Evolutionary conservation across 345 rosid species (phyloP), one percentile per base, ranked within the genome.

Genomic region (Cardamine chenopodiifolia): DNA sequence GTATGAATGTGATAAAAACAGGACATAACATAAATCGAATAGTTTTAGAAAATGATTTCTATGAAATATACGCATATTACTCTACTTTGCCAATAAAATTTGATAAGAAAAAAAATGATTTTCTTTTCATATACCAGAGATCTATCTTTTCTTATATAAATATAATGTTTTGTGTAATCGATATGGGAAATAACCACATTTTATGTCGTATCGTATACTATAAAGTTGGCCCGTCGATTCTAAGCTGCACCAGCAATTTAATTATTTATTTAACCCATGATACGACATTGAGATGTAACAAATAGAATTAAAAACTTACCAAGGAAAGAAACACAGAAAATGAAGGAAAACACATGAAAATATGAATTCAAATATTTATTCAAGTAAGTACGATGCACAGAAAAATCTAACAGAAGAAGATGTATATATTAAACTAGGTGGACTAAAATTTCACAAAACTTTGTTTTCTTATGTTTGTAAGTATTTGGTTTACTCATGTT

Each of bases 381-480:
- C 49, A 55, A 44, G 29, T 17, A 53, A 7, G 65, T n/a, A 61
- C 10, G 53, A 20, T 34, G 60, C 26, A 25, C 13, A 47, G 19
- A 37, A 20, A 55, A 62, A 37, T 62, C 39, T 23, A 45, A 61
- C 15, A 13, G 29, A 9, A 11, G n/a, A 64, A 61, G 23, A 31
- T 70, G 44, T 25, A 15, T 26, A 19, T 18, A 31, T 58, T 31
- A 37, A 18, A 53, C 1, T 54, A 76, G 55, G 64, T 62, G 70
- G 63, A 62, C 71, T 23, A 62, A 62, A 76, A 12, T 53, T 23
- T 62, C 52, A 44, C 14, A 47, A 18, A 53, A 11, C 5, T 19
- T 62, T 70, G 75, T 70, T 63, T 45, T 47, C 53, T 34, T 37
- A 54, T 76, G 61, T 70, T 76, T 70, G 75, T 45, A 62, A 44